Percentiles rank a stretch among this genome's conserved stretches.
Evolutionary conservation across 1,139 yeast species (phyloP).

Genomic region (Candida buenavistaensis): DNA sequence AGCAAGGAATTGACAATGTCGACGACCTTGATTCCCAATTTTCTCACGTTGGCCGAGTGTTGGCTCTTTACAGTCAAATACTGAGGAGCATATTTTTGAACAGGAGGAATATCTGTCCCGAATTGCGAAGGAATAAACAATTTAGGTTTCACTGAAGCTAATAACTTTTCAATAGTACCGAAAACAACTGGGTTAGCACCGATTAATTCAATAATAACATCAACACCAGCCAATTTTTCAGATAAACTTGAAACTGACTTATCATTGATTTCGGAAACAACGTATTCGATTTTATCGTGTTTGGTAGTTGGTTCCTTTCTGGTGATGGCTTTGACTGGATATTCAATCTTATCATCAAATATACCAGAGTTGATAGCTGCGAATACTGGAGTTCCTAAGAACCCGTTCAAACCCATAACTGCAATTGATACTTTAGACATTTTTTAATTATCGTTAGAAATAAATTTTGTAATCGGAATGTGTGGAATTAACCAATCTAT

Average conservation of each 20-base stretch:
- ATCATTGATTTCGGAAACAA: slow-evolving; percentile 27
- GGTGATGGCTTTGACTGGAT: slow-evolving; percentile 55
- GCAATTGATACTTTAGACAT: slow-evolving; percentile 39
- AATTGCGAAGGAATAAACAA: slow-evolving; percentile 64
- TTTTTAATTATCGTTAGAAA: neutral
- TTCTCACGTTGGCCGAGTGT: slow-evolving; percentile 42
- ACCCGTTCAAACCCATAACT: slow-evolving; percentile 54
- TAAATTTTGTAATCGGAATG: neutral
- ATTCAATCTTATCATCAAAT: slow-evolving; percentile 42
- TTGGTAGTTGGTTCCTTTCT: slow-evolving; percentile 38
- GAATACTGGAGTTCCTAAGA: slow-evolving; percentile 48
- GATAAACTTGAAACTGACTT: slow-evolving; percentile 22
- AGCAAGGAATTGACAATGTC: slow-evolving; percentile 48
- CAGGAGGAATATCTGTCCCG: slow-evolving; percentile 42
- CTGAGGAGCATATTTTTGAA: slow-evolving; percentile 28
- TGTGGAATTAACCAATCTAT: neutral
- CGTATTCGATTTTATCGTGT: slow-evolving; percentile 42
- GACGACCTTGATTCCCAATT: slow-evolving; percentile 43
- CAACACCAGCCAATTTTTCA: slow-evolving; percentile 45
- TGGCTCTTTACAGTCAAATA: slow-evolving; percentile 36
- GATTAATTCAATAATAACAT: slow-evolving; percentile 50
- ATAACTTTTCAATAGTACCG: slow-evolving; percentile 31
- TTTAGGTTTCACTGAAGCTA: slow-evolving; percentile 45
- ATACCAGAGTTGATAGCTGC: slow-evolving; percentile 44
- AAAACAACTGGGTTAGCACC: slow-evolving; percentile 26